Conservation (phyloP, 192 early-diverging fungal species). For the Backusella australiensis region DNA sequence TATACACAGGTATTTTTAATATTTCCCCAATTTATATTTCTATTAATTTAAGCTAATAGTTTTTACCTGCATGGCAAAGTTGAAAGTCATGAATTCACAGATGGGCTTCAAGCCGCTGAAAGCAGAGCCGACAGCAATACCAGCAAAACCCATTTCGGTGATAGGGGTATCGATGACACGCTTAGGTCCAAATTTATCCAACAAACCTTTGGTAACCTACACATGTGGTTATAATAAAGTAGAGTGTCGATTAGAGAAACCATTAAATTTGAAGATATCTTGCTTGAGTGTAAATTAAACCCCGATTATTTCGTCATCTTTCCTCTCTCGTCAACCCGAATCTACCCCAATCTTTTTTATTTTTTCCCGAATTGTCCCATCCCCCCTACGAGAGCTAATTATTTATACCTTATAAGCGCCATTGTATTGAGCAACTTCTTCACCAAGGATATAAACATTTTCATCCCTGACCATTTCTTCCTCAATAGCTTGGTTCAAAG, state of each 20-base stretch:
- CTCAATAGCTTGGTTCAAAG: slow-evolving; percentile 95
- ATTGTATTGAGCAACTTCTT: slow-evolving; percentile 99
- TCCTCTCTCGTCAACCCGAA: background rate
- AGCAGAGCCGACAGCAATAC: slow-evolving; percentile 93
- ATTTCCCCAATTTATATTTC: background rate
- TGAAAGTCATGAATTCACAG: slow-evolving; percentile 99
- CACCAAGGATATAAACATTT: slow-evolving; percentile 91
- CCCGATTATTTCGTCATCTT: background rate
- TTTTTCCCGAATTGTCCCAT: slow-evolving; percentile 34
- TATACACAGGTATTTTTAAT: background rate
- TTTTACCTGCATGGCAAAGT: slow-evolving; percentile 98
- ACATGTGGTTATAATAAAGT: background rate
- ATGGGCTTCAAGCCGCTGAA: slow-evolving; percentile 92
- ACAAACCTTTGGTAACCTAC: slow-evolving; percentile 92
- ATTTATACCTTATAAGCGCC: slow-evolving; percentile 94
- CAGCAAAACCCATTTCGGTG: slow-evolving; percentile 97
- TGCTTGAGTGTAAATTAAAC: background rate
- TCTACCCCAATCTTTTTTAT: slow-evolving; percentile 20
- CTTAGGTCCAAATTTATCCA: slow-evolving; percentile 97
- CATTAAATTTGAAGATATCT: background rate
- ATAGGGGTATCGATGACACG: slow-evolving; percentile 98
- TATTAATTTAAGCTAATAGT: background rate
- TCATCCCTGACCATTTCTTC: slow-evolving; percentile 94
- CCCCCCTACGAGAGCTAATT: background rate
- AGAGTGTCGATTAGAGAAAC: background rate